phyloP scores from a whole-genome alignment of 2,329 filamentous ascomycete genomes.

The Fonsecaea pedrosoi region DNA sequence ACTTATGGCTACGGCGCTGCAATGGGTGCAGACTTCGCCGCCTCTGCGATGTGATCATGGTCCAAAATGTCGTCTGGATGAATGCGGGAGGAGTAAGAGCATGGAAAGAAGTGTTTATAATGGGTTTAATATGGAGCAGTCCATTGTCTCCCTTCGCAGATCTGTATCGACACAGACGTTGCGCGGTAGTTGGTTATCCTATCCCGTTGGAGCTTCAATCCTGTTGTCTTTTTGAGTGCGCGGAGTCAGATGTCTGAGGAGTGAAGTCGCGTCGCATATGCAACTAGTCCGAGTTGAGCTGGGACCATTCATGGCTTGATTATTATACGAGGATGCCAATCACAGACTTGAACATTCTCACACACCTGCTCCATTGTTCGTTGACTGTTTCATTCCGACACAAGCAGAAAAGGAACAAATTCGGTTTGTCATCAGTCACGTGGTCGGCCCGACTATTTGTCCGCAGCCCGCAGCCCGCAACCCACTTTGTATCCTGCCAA shows the following conservation, averaged over 20 bases:
- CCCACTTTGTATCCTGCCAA: not conserved
- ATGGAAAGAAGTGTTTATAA: not conserved
- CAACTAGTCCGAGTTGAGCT: not conserved
- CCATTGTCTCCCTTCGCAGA: not conserved
- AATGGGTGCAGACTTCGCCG: conserved; percentile 7
- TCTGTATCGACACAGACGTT: not conserved
- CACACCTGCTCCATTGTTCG: not conserved
- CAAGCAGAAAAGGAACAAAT: not conserved
- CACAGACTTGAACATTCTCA: not conserved
- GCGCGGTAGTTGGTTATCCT: not conserved
- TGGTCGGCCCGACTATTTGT: not conserved
- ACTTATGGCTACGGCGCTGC: conserved; percentile 7
- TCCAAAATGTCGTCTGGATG: not conserved
- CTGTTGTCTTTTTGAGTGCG: not conserved
- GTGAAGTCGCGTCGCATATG: not conserved
- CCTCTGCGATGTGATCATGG: conserved; percentile 2
- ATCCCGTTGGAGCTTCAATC: not conserved
- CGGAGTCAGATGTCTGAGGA: not conserved
- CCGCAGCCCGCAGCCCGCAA: not conserved
- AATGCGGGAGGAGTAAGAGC: not conserved
- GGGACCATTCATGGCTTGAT: not conserved
- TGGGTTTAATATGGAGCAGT: not conserved
- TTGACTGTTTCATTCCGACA: not conserved
- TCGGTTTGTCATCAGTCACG: not conserved
- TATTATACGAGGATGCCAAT: conserved; percentile 1